phyloP scores from a whole-genome alignment of 495 filamentous ascomycete genomes.

The Podospora conica region DNA sequence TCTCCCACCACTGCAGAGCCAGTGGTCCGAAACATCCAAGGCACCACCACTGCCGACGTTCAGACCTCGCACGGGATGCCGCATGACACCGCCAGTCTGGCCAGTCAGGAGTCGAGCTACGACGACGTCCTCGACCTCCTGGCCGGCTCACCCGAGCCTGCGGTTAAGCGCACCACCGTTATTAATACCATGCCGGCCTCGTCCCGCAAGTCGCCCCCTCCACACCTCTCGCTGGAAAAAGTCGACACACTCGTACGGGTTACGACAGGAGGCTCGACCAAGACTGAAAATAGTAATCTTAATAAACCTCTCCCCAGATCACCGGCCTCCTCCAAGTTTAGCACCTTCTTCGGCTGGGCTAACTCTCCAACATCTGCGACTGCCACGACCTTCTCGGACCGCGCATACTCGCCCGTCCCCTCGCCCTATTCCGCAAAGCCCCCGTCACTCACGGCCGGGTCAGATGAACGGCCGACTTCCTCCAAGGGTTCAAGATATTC shows the following conservation, averaged over 20 bases:
- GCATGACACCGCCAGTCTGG: conserved; percentile 28
- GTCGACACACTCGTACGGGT: conserved; percentile 27
- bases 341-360: conserved; percentile 48
- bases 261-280: conserved; percentile 12
- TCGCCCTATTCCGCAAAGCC: conserved; percentile 39
- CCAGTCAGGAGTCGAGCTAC: conserved; percentile 31
- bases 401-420: conserved; percentile 44
- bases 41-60: conserved; percentile 32
- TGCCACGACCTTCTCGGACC: conserved; percentile 42
- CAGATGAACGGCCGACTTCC: conserved; percentile 36
- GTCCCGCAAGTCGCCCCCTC: conserved; percentile 42
- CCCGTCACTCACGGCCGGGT: conserved; percentile 22
- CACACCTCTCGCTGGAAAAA: conserved; percentile 40
- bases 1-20: conserved; percentile 28
- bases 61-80: conserved; percentile 28
- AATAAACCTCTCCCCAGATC: conserved; percentile 50
- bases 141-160: conserved; percentile 18
- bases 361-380: conserved; percentile 37
- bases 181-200: conserved; percentile 39
- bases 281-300: conserved; percentile 26
- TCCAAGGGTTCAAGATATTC: conserved; percentile 26
- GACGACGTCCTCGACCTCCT: conserved; percentile 26
- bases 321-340: conserved; percentile 46
- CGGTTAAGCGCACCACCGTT: conserved; percentile 20
- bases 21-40: conserved; percentile 30